phyloP scores from a whole-genome alignment of 2,329 filamentous ascomycete species.

The Coniochaeta sp. region DNA sequence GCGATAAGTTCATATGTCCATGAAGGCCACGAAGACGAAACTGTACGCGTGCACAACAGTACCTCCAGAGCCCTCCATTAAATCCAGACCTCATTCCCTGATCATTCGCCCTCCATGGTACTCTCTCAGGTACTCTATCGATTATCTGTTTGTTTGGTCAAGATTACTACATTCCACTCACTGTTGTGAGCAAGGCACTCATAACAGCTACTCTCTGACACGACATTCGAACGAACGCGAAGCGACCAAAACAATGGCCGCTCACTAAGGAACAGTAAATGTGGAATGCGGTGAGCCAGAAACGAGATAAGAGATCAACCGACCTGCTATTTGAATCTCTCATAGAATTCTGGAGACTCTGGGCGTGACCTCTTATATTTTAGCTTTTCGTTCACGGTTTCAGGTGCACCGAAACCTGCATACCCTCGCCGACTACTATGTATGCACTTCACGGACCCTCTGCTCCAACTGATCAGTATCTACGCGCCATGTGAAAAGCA shows the following conservation, averaged over 20 bases:
- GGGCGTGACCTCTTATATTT: too few relatives aligned
- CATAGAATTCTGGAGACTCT: neutral
- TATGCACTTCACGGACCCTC: too few relatives aligned
- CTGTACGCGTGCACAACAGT: too few relatives aligned
- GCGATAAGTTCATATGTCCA: too few relatives aligned
- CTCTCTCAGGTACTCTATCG: too few relatives aligned
- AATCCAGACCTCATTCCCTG: too few relatives aligned
- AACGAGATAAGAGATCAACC: neutral
- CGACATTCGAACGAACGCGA: neutral
- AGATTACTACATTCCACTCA: neutral
- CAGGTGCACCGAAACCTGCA: neutral
- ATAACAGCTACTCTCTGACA: neutral
- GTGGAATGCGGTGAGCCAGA: neutral
- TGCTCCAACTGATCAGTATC: neutral
- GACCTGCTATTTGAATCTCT: neutral
- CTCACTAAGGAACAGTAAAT: neutral
- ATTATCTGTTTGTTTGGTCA: neutral
- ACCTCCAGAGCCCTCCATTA: too few relatives aligned
- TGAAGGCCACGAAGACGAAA: too few relatives aligned
- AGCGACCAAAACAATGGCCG: neutral
- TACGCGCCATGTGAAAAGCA: neutral
- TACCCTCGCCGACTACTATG: too few relatives aligned
- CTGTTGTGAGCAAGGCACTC: neutral
- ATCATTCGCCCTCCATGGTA: too few relatives aligned
- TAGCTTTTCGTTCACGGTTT: neutral